Evolutionary conservation across 1,284 basidiomycete genomes (phyloP).

Genomic region (Leucocoprinus gongylophorus): DNA sequence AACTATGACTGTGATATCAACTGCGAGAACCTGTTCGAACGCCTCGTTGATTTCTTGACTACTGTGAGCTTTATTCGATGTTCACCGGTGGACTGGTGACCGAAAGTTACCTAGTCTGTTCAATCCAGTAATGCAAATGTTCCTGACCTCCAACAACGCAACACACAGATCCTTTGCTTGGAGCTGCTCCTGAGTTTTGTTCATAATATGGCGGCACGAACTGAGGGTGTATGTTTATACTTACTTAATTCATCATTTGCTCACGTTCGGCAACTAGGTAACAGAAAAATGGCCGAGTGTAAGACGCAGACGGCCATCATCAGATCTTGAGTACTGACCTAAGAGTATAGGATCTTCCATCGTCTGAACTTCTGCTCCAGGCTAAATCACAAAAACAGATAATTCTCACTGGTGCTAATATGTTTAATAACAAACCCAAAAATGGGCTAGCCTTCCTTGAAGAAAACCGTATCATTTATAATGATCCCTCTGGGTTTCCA

Average conservation of each 20-base stretch:
- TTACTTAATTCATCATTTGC: constrained; percentile 8
- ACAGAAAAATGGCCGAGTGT: constrained; percentile 52
- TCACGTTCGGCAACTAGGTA: constrained; percentile 19
- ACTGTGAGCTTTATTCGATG: constrained; percentile 41
- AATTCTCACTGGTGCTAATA: constrained; percentile 76
- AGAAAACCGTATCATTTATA: constrained; percentile 79
- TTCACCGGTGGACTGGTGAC: constrained; percentile 8
- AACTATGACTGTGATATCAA: constrained; percentile 98
- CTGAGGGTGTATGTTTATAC: constrained; percentile 47
- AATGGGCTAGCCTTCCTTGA: constrained; percentile 86
- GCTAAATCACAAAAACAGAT: constrained; percentile 85
- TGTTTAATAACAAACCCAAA: constrained; percentile 97
- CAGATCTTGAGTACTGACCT: constrained; percentile 1
- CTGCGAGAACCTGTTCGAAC: constrained; percentile 93
- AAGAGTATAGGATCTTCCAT: constrained; percentile 42
- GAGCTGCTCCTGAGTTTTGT: constrained; percentile 87
- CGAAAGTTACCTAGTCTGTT: constrained; percentile 1
- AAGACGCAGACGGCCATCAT: constrained; percentile 19
- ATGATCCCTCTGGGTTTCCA: constrained; percentile 52
- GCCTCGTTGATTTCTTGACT: constrained; percentile 85
- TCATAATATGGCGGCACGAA: constrained; percentile 80
- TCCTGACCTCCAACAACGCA: constrained; percentile 66
- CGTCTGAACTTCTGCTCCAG: constrained; percentile 54
- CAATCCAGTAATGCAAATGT: constrained; percentile 33
- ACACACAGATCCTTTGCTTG: constrained; percentile 83